Conservation (phyloP, 2,329 filamentous ascomycete genomes). For the Aspergillus tubingensis region DNA sequence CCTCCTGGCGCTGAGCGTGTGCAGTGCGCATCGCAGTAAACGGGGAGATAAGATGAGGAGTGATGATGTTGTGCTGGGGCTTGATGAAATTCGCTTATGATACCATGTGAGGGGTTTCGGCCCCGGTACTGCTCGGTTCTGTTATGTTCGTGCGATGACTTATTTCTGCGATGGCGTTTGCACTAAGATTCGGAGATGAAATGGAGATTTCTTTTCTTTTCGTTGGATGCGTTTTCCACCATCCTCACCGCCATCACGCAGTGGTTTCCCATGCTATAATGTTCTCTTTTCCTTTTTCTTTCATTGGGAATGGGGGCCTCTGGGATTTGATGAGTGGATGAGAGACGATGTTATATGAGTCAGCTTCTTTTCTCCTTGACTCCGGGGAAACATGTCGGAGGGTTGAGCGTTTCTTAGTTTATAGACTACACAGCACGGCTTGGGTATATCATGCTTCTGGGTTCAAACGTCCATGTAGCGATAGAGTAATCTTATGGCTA, state of each 20-base stretch:
- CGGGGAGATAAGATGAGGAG: conserved; percentile 13
- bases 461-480: too few relatives aligned
- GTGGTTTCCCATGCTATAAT: conserved; percentile 25
- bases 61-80: conserved; percentile 27
- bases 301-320: conserved; percentile 13
- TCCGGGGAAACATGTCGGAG: conserved; percentile 13
- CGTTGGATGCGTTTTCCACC: conserved; percentile 15
- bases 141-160: conserved; percentile 28
- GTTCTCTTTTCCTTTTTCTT: conserved; percentile 19
- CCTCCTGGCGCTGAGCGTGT: conserved; percentile 52
- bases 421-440: conserved; percentile 26
- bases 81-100: conserved; percentile 40
- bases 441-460: conserved; percentile 17
- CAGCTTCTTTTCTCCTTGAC: conserved; percentile 10
- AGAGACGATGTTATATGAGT: conserved; percentile 17
- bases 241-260: conserved; percentile 18
- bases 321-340: conserved; percentile 20
- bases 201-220: conserved; percentile 22
- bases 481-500: not conserved
- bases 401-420: conserved; percentile 21
- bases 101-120: conserved; percentile 33
- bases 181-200: conserved; percentile 35
- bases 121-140: conserved; percentile 25
- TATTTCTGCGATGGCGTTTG: conserved; percentile 40
- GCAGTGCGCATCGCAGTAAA: conserved; percentile 56